Evolutionary conservation across 106 monocot species (phyloP), one percentile per base, ranked within the genome.

Genomic region (Dendrobium nobile): DNA sequence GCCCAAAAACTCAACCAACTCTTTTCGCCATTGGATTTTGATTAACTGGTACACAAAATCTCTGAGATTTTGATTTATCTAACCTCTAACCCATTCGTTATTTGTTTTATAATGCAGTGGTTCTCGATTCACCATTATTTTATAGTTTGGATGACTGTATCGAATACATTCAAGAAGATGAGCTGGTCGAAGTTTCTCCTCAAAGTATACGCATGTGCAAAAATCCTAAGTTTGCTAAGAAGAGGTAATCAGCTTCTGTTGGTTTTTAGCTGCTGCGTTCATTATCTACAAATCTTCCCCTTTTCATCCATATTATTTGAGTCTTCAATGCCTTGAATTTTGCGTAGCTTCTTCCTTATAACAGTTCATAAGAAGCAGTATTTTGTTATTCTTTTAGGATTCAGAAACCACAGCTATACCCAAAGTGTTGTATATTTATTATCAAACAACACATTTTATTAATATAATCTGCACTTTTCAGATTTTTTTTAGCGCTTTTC

Each of bases 131-230:
- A 42, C 81, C 99, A 5, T 75, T 95, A 78, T 85, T 61, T 41
- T 93, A 92, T 73, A 99, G 99, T 84, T 84, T 99, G 87, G 99
- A 99, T 73, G 95, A 95, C 75, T 95, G 99, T 79, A 99, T 99
- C 79, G 99, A 99, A 70, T 99, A 93, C 82, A 99, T 99, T 85
- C 90, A 95, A 90, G 99, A 95, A 80, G 99, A 99, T 81, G 99
- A 99, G 76, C 83, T 95, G n/a, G 91, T 99, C 6, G 99, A 99
- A 79, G 88, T 95, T 27, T 91, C 95, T 27, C 98, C 98, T 68
- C 42, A 15, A 76, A 99, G 93, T 48, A 86, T 99, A 67, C 88
- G 99, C 41, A 95, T 99, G 93, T 93, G 81, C 84, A 99, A 99
- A 79, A 99, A 99, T 67, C 93, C 89, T 3, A 99, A 95, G 82